phyloP scores from a whole-genome alignment of 768 basidiomycete species.

The Lentinula lateritia region DNA sequence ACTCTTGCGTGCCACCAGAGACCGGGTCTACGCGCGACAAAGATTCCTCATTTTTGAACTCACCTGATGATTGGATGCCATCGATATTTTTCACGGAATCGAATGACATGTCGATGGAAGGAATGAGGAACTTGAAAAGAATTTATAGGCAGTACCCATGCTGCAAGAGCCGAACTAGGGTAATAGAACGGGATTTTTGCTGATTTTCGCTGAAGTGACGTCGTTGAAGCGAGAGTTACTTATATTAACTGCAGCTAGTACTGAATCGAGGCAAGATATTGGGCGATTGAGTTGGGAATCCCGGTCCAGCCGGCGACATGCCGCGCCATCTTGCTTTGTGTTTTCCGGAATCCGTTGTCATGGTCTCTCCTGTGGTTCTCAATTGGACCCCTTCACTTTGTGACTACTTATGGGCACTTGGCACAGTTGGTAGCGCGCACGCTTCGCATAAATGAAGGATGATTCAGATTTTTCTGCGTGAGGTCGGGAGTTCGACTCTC shows the following conservation, averaged over 20 bases:
- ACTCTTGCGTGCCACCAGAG: conserved; percentile 5
- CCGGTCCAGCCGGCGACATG: no score
- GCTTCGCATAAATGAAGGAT: not conserved
- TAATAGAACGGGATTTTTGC: not conserved
- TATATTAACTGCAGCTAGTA: no score
- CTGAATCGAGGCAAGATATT: no score
- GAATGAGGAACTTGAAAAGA: not conserved
- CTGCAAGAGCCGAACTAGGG: not conserved
- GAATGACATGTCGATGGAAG: not conserved
- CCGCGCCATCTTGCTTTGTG: no score
- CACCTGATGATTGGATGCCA: not conserved
- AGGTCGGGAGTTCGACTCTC: conserved; percentile 5
- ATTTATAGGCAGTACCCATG: no score
- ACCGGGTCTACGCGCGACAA: not conserved
- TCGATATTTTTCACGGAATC: not conserved
- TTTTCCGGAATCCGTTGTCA: no score
- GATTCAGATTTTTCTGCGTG: not conserved
- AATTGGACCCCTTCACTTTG: no score
- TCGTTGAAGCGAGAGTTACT: no score
- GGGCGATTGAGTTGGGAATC: no score
- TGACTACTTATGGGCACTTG: conserved; percentile 1
- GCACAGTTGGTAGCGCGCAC: conserved; percentile 5
- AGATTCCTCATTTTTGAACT: not conserved
- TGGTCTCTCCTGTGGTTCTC: no score
- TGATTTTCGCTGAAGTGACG: not conserved